These are phyloP conservation scores for Posidonia australis DNA, from an alignment of 106 monocot genomes.

Conservation along the genomic window DNA sequence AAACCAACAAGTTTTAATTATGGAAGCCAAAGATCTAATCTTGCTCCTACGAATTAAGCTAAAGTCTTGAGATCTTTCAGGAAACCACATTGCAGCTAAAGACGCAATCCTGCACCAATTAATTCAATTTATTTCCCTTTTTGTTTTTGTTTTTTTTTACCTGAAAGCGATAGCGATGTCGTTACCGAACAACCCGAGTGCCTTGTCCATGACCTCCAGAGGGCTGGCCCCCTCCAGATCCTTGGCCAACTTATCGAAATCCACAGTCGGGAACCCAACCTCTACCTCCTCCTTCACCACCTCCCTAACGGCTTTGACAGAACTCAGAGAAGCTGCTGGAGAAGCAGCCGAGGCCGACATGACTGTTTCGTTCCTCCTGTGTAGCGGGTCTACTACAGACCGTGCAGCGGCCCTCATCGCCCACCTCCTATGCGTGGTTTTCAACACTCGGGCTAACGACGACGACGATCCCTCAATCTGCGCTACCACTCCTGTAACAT, in stretches of 20 bases:
- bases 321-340: slow-evolving; percentile 10
- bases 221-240: slow-evolving; percentile 53
- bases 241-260: slow-evolving; percentile 52
- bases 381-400: slow-evolving; percentile 22
- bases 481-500: too few species aligned
- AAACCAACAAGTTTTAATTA: too few species aligned
- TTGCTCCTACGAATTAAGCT: too few species aligned
- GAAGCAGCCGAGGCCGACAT: too few species aligned
- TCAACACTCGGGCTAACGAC: too few species aligned
- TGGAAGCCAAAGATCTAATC: too few species aligned
- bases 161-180: slow-evolving; percentile 89
- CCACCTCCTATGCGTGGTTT: slow-evolving; percentile 3
- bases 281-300: neutral
- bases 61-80: too few species aligned
- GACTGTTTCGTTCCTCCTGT: slow-evolving; percentile 17
- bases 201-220: slow-evolving; percentile 62
- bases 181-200: slow-evolving; percentile 53
- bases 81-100: too few species aligned
- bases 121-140: too few species aligned
- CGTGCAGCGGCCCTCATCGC: slow-evolving; percentile 10
- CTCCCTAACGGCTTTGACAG: neutral
- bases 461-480: too few species aligned
- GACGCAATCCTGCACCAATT: too few species aligned
- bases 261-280: slow-evolving; percentile 6
- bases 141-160: too few species aligned